Evolutionary conservation across 2,329 filamentous ascomycete genomes (phyloP).

Genomic region (Parastagonospora avenae): DNA sequence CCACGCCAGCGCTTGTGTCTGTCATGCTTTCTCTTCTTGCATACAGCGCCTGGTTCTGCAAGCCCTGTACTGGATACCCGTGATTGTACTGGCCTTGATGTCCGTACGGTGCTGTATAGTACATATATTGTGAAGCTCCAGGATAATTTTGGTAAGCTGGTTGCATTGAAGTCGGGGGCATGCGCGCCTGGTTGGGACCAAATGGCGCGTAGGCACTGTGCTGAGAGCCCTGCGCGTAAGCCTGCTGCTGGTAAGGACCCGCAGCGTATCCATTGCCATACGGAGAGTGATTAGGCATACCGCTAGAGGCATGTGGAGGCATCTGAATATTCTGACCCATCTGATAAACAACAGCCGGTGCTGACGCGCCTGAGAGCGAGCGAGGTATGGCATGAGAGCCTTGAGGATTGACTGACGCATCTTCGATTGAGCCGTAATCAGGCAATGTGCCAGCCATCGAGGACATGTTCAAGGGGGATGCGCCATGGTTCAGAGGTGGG

Average conservation of each 20-base stretch:
- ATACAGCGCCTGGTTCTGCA: conserved; percentile 33
- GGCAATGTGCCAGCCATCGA: conserved; percentile 44
- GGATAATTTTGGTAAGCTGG: conserved; percentile 37
- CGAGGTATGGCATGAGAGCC: conserved; percentile 33
- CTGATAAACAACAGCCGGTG: conserved; percentile 49
- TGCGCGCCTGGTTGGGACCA: conserved; percentile 30
- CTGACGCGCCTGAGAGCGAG: conserved; percentile 44
- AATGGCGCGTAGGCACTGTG: conserved; percentile 30
- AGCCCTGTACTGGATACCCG: conserved; percentile 29
- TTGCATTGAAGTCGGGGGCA: conserved; percentile 29
- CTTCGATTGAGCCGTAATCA: conserved; percentile 35
- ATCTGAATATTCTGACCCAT: conserved; percentile 47
- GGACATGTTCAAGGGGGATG: conserved; percentile 43
- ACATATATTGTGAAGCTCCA: conserved; percentile 42
- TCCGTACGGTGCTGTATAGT: conserved; percentile 42
- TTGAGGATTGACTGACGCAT: conserved; percentile 20
- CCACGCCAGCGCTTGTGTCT: conserved; percentile 19
- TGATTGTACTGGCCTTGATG: conserved; percentile 33
- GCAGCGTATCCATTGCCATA: conserved; percentile 35
- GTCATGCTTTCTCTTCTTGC: conserved; percentile 36
- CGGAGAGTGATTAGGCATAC: conserved; percentile 27
- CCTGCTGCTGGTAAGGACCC: conserved; percentile 33
- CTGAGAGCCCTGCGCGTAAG: conserved; percentile 28
- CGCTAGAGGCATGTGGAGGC: conserved; percentile 26
- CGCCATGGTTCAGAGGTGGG: conserved; percentile 31